Evolutionary conservation across 257 asterid species (phyloP).

Genomic region (Nemophila menziesii): DNA sequence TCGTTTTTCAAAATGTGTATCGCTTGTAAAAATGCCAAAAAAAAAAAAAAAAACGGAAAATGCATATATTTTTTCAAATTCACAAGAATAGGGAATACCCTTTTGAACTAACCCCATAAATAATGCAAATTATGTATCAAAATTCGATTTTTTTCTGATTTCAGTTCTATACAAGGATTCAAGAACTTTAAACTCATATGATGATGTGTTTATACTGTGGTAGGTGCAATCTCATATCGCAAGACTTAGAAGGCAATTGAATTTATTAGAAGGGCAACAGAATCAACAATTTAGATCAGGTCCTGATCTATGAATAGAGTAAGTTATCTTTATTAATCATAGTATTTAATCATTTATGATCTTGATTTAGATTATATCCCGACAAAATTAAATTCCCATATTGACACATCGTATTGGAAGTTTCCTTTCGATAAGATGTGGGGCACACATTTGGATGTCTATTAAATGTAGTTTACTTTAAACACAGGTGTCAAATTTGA

Average conservation of each 20-base stretch:
- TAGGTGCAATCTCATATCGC: constrained; percentile 90
- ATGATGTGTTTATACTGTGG: constrained; percentile 11
- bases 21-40: too few species aligned
- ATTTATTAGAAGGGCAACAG: constrained; percentile 58
- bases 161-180: too few species aligned
- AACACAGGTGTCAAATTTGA: too few species aligned
- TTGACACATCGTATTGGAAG: too few species aligned
- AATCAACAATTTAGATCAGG: constrained; percentile 41
- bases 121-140: not conserved
- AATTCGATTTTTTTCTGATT: not conserved
- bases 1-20: not conserved
- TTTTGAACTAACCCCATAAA: not conserved
- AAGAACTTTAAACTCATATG: not conserved
- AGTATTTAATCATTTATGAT: too few species aligned
- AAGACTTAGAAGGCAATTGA: constrained; percentile 68
- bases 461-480: too few species aligned
- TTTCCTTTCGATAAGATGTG: too few species aligned
- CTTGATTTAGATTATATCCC: too few species aligned
- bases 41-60: not conserved
- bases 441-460: too few species aligned
- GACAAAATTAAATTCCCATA: too few species aligned
- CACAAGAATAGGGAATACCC: not conserved
- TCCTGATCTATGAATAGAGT: constrained; percentile 41
- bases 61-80: not conserved
- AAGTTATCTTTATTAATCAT: constrained; percentile 10